Conservation (phyloP, 306 rosid species). For the Casuarina cunninghamiana region DNA sequence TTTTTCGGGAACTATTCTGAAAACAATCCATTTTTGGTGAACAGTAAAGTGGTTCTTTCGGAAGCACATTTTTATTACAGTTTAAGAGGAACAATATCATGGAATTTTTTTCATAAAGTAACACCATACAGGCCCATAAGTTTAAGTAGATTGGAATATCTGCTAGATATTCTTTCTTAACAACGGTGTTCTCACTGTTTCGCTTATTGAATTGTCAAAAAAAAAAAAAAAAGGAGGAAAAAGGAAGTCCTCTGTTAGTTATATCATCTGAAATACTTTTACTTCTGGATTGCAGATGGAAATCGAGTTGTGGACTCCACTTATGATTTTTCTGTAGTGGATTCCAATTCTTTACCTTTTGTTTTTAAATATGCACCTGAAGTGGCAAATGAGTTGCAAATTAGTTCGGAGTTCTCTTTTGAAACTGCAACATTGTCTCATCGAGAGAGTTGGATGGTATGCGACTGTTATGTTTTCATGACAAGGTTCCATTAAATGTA, state of each 20-base stretch:
- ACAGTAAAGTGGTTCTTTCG: neutral
- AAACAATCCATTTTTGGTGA: neutral
- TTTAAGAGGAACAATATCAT: neutral
- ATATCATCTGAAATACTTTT: neutral
- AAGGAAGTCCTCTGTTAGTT: neutral
- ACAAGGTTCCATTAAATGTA: slow-evolving; percentile 9
- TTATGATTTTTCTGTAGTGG: slow-evolving; percentile 82
- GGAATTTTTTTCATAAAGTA: neutral
- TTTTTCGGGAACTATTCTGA: neutral
- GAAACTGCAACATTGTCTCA: slow-evolving; percentile 57
- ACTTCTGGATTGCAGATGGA: slow-evolving; percentile 50
- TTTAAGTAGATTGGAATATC: neutral
- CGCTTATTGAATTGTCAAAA: too few relatives aligned
- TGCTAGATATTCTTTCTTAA: neutral
- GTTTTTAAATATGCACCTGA: slow-evolving; percentile 81
- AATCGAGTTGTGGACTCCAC: slow-evolving; percentile 69
- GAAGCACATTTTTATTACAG: neutral
- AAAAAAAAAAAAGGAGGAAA: neutral
- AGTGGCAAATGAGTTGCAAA: slow-evolving; percentile 72
- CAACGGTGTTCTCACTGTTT: neutral
- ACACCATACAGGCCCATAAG: neutral
- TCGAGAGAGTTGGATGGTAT: slow-evolving; percentile 79
- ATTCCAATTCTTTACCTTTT: slow-evolving; percentile 88
- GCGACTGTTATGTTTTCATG: slow-evolving; percentile 24
- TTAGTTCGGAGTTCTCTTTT: slow-evolving; percentile 60